These are phyloP conservation scores for Gnomoniopsis sp. DNA, from an alignment of 2,329 filamentous ascomycete genomes.

Conservation along the genomic window DNA sequence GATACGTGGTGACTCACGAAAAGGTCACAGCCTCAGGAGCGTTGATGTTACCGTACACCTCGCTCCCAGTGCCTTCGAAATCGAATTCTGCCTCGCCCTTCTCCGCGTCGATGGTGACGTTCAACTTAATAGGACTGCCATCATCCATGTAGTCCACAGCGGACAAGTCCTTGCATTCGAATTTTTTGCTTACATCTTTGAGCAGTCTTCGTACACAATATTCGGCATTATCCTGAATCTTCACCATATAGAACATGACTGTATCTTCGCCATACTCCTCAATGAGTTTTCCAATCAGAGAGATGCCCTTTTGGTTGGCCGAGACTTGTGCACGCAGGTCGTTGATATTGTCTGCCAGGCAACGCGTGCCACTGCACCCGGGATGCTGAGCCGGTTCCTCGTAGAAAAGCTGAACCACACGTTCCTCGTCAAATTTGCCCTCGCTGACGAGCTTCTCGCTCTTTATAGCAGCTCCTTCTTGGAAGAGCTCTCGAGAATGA, in stretches of 20 bases:
- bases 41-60: constrained; percentile 75
- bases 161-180: constrained; percentile 66
- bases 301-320: constrained; percentile 82
- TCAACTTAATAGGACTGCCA: constrained; percentile 72
- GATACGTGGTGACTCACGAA: constrained; percentile 26
- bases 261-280: constrained; percentile 73
- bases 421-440: constrained; percentile 72
- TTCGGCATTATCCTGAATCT: constrained; percentile 78
- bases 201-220: constrained; percentile 70
- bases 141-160: constrained; percentile 87
- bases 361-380: constrained; percentile 75
- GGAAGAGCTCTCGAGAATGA: constrained; percentile 61
- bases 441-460: constrained; percentile 71
- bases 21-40: constrained; percentile 76
- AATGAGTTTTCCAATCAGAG: constrained; percentile 70
- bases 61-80: constrained; percentile 70
- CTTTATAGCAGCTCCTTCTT: constrained; percentile 64
- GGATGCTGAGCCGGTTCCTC: constrained; percentile 70
- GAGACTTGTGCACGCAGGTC: constrained; percentile 85
- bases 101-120: constrained; percentile 69
- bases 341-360: constrained; percentile 78
- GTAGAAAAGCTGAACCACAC: constrained; percentile 69
- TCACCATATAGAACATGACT: constrained; percentile 80
- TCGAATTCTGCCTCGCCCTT: constrained; percentile 77
- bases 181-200: constrained; percentile 66